phyloP scores from a whole-genome alignment of 352 stramenopile species.

The Globisporangium echinulatum region DNA sequence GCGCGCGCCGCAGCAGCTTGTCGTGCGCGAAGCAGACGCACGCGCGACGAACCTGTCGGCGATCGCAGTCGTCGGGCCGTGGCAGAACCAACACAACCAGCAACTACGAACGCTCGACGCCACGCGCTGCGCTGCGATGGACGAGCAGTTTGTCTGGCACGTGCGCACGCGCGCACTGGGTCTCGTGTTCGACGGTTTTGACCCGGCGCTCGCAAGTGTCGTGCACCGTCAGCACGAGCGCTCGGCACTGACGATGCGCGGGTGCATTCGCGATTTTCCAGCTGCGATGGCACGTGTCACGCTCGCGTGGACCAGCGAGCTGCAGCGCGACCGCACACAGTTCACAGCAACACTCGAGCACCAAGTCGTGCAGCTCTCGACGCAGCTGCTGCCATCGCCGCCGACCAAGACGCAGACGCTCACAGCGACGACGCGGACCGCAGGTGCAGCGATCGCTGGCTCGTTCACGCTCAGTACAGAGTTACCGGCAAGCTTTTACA shows the following conservation, averaged over 20 bases:
- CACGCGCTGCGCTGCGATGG: not conserved
- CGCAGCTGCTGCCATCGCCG: not conserved
- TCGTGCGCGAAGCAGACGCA: constrained; percentile 1
- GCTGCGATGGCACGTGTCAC: constrained; percentile 6
- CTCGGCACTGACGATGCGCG: constrained; percentile 10
- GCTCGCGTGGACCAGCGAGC: constrained; percentile 1
- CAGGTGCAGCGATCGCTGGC: constrained; percentile 5
- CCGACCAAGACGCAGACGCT: constrained; percentile 6
- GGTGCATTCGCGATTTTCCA: constrained; percentile 5
- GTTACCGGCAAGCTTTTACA: constrained; percentile 5
- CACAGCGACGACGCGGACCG: not conserved
- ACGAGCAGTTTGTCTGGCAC: constrained; percentile 7
- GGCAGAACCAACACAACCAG: not conserved
- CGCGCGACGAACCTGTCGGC: constrained; percentile 2
- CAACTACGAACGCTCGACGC: not conserved
- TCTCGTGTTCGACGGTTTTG: constrained; percentile 6
- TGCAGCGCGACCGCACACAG: constrained; percentile 3
- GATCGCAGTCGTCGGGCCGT: not conserved
- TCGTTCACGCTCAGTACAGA: constrained; percentile 3
- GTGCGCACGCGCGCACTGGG: constrained; percentile 7
- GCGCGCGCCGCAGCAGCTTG: not conserved
- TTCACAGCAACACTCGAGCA: constrained; percentile 9
- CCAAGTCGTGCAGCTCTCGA: constrained; percentile 7
- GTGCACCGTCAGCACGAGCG: constrained; percentile 1
- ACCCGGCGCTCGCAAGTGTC: not conserved